Conservation (phyloP, 2,329 filamentous ascomycete species). For the Penicillium oxalicum region DNA sequence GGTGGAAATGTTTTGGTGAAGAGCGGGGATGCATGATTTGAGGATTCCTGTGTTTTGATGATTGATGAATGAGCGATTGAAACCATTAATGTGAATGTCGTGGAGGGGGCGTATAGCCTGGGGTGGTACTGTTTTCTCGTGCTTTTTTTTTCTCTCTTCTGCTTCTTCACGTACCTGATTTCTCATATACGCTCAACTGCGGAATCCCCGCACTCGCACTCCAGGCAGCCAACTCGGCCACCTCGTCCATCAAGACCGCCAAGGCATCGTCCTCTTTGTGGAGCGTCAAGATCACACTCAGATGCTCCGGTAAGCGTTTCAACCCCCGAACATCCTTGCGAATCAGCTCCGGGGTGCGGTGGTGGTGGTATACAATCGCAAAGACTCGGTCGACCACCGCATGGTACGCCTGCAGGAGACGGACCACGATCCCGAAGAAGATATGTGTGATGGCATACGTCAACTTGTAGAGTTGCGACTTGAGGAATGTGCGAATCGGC, state of each 20-base stretch:
- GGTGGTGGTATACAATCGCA: constrained; percentile 86
- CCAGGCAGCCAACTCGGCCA: constrained; percentile 89
- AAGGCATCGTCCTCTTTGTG: constrained; percentile 66
- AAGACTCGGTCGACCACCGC: constrained; percentile 69
- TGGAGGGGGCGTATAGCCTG: no score
- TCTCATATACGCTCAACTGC: constrained; percentile 84
- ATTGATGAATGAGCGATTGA: no score
- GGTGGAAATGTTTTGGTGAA: constrained; percentile 70
- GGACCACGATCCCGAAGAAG: constrained; percentile 82
- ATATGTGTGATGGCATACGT: constrained; percentile 54
- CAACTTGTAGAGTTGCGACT: constrained; percentile 40
- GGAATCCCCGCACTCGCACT: constrained; percentile 84
- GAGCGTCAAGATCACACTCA: constrained; percentile 78
- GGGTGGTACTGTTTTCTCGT: no score
- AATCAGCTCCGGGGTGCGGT: constrained; percentile 89
- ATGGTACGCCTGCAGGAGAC: constrained; percentile 72
- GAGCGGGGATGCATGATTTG: constrained; percentile 81
- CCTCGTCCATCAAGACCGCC: constrained; percentile 80
- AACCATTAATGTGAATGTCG: no score
- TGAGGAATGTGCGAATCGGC: constrained; percentile 42
- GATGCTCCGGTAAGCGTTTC: constrained; percentile 69
- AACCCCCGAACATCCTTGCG: constrained; percentile 75
- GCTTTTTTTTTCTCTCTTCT: no score
- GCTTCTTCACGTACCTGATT: constrained; percentile 58
- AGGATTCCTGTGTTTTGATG: constrained; percentile 58